Evolutionary conservation across 1,284 basidiomycete species (phyloP).

Genomic region (Leccinum variabile): DNA sequence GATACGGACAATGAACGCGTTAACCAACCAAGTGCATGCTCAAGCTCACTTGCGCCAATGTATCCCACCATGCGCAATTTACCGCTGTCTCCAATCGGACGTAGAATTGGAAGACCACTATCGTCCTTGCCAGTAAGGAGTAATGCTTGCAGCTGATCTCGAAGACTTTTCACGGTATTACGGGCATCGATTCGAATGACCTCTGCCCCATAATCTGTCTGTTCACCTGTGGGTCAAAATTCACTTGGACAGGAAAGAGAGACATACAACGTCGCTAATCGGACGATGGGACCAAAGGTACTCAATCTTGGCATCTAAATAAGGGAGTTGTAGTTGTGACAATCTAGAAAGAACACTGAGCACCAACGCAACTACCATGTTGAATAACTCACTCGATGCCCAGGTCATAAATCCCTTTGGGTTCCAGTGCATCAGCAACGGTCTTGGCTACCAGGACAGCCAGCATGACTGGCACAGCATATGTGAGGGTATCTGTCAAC

Average conservation of each 20-base stretch:
- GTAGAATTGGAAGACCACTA: slow-evolving; percentile 85
- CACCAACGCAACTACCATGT: not conserved
- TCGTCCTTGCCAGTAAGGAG: slow-evolving; percentile 70
- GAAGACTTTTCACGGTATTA: slow-evolving; percentile 74
- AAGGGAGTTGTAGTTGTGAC: slow-evolving; percentile 70
- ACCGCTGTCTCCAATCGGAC: slow-evolving; percentile 43
- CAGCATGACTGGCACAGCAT: slow-evolving; percentile 94
- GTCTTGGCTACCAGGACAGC: slow-evolving; percentile 91
- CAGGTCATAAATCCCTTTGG: slow-evolving; percentile 94
- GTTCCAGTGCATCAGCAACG: slow-evolving; percentile 87
- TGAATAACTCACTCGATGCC: slow-evolving; percentile 74
- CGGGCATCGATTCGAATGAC: slow-evolving; percentile 63
- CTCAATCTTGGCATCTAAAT: slow-evolving; percentile 86
- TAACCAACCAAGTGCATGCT: slow-evolving; percentile 84
- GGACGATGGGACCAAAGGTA: slow-evolving; percentile 82
- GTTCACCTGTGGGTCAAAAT: slow-evolving; percentile 5
- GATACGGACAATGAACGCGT: not conserved
- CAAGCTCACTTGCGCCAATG: slow-evolving; percentile 89
- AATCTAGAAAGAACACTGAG: slow-evolving; percentile 39
- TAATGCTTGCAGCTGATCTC: slow-evolving; percentile 63
- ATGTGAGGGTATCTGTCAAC: slow-evolving; percentile 91
- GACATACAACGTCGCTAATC: slow-evolving; percentile 74
- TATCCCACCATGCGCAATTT: slow-evolving; percentile 83
- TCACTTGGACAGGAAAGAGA: not conserved
- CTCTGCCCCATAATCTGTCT: slow-evolving; percentile 67